A percentile compares a stretch with the other conserved stretches of the same genome.
phyloP scores from a whole-genome alignment of 2,329 filamentous ascomycete species.

The Magnaporthales sp. region DNA sequence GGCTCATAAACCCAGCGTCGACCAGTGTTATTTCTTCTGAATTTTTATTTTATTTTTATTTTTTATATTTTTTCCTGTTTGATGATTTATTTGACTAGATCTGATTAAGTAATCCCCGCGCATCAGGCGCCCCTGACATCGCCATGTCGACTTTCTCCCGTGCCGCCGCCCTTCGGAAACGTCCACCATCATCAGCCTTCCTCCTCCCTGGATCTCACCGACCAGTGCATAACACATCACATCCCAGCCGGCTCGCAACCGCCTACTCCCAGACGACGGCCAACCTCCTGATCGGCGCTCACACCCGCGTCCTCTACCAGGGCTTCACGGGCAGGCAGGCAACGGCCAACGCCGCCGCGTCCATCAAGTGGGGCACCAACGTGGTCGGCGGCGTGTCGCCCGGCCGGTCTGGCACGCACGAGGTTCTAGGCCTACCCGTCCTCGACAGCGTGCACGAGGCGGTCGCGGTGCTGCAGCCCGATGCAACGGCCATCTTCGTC shows the following conservation, averaged over 20 bases:
- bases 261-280: slow-evolving; percentile 12
- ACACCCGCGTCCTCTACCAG: slow-evolving; percentile 33
- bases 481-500: slow-evolving; percentile 74
- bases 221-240: not conserved
- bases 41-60: not conserved
- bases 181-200: not conserved
- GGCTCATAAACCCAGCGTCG: not conserved
- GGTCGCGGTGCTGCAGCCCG: slow-evolving; percentile 53
- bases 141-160: not conserved
- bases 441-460: slow-evolving; percentile 16
- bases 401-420: slow-evolving; percentile 46
- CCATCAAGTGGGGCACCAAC: slow-evolving; percentile 68
- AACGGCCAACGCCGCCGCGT: slow-evolving; percentile 69
- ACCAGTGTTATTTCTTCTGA: no score
- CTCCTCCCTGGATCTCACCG: not conserved
- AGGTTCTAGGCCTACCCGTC: slow-evolving; percentile 60
- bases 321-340: slow-evolving; percentile 42
- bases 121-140: not conserved
- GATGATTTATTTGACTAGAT: no score
- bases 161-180: not conserved
- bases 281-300: slow-evolving; percentile 27
- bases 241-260: not conserved
- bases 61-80: no score
- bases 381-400: slow-evolving; percentile 74
- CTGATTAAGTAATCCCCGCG: no score